phyloP scores from a whole-genome alignment of 148 eudicot species.

The Chenopodium suecicum region DNA sequence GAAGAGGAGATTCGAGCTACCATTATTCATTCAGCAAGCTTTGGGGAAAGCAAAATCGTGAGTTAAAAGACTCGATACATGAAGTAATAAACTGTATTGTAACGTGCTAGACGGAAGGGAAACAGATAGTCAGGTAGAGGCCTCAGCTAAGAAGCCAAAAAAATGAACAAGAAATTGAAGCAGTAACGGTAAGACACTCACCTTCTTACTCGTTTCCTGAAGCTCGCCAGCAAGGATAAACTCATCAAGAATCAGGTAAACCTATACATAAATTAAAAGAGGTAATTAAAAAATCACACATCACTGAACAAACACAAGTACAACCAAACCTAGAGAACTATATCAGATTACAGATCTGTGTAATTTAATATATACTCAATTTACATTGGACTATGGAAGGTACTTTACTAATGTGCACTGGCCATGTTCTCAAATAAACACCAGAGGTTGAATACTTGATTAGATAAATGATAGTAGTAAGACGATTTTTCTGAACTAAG shows the following conservation, averaged over 20 bases:
- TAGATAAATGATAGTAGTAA: background rate
- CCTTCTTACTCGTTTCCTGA: constrained; percentile 89
- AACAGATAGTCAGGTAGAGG: background rate
- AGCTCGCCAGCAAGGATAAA: constrained; percentile 92
- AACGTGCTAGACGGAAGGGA: background rate
- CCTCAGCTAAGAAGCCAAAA: no score
- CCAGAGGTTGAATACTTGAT: background rate
- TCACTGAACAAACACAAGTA: background rate
- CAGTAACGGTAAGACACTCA: constrained; percentile 15
- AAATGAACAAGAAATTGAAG: background rate
- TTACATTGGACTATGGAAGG: no score
- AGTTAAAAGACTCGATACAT: background rate
- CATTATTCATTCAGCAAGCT: no score
- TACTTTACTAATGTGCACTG: background rate
- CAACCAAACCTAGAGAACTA: background rate
- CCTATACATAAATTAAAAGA: constrained; percentile 31
- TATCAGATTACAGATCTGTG: background rate
- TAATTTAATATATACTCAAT: no score
- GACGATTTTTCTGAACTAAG: no score
- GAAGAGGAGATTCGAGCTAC: background rate
- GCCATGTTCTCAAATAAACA: no score
- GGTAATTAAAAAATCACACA: constrained; percentile 12
- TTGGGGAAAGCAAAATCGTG: background rate
- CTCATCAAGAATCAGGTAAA: constrained; percentile 78
- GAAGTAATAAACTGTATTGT: background rate